Conservation (phyloP, 2,329 filamentous ascomycete species). For the Fusarium lyarnte region DNA sequence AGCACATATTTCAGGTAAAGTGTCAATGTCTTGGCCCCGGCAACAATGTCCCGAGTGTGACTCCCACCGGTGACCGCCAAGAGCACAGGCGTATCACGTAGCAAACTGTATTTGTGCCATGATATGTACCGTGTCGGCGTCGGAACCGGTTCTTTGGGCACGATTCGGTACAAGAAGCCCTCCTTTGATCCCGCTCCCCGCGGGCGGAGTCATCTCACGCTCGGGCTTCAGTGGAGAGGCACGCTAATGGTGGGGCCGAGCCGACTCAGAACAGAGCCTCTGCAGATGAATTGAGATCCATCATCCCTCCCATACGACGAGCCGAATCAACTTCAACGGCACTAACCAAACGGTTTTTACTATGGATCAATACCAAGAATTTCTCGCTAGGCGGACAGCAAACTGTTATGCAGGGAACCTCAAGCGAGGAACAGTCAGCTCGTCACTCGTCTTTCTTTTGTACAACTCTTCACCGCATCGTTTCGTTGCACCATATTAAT, state of each 20-base stretch:
- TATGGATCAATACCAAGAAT: not conserved
- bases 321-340: conserved; percentile 12
- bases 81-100: not conserved
- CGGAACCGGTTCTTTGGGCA: conserved; percentile 24
- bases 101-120: not conserved
- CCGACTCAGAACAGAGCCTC: conserved; percentile 36
- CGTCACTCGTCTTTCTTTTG: conserved; percentile 4
- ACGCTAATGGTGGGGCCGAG: conserved; percentile 17
- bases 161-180: conserved; percentile 1
- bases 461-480: conserved; percentile 34
- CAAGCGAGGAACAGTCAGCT: conserved; percentile 24
- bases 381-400: not conserved
- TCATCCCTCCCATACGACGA: conserved; percentile 9
- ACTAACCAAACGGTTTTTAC: conserved; percentile 3
- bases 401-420: conserved; percentile 19
- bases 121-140: conserved; percentile 8
- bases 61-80: conserved; percentile 24
- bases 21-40: conserved; percentile 27
- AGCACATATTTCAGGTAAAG: not conserved
- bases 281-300: conserved; percentile 10
- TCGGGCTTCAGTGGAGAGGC: conserved; percentile 17
- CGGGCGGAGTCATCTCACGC: conserved; percentile 14
- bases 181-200: conserved; percentile 14
- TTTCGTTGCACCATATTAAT: conserved; percentile 25
- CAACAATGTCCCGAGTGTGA: conserved; percentile 32